phyloP scores from a whole-genome alignment of 352 stramenopile species.

The Phytophthora fragariae region DNA sequence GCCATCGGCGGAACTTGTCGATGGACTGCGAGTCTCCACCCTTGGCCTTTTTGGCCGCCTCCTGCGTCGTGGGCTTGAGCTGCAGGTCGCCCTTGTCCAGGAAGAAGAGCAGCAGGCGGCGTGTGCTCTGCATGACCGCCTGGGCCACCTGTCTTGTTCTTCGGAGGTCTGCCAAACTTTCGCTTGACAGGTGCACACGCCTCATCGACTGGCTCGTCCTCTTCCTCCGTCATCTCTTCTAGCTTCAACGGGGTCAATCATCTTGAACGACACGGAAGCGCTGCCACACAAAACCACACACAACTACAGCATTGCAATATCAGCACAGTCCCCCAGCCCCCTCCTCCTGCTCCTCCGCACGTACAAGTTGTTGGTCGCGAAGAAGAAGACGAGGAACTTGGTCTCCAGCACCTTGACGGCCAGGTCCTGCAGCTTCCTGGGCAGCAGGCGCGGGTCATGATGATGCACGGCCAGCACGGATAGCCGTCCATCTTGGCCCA shows the following conservation, averaged over 20 bases:
- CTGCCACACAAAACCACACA: slow-evolving; percentile 32
- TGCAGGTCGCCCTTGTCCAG: slow-evolving; percentile 74
- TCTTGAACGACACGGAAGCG: slow-evolving; percentile 64
- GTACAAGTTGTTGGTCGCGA: slow-evolving; percentile 80
- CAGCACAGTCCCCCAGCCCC: too few relatives aligned
- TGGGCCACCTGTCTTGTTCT: slow-evolving; percentile 61
- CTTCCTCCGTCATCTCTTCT: slow-evolving; percentile 52
- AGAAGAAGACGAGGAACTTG: slow-evolving; percentile 85
- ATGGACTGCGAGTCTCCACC: too few relatives aligned
- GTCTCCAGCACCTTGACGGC: slow-evolving; percentile 68
- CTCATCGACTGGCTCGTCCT: slow-evolving; percentile 20
- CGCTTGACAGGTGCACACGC: slow-evolving; percentile 45
- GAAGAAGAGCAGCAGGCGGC: slow-evolving; percentile 84
- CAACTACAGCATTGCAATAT: too few relatives aligned
- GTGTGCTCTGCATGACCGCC: slow-evolving; percentile 82
- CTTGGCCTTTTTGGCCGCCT: slow-evolving; percentile 55
- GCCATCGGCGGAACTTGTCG: too few relatives aligned
- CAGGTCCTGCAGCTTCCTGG: slow-evolving; percentile 48
- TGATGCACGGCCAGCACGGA: slow-evolving; percentile 86
- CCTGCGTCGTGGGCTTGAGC: slow-evolving; percentile 50
- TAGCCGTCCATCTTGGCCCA: slow-evolving; percentile 87
- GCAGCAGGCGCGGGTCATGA: slow-evolving; percentile 58
- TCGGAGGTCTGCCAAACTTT: slow-evolving; percentile 54
- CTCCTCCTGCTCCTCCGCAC: slow-evolving; percentile 5
- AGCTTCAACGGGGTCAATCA: slow-evolving; percentile 53